These are phyloP conservation scores for Dovyalis caffra DNA, from an alignment of 345 rosid species.

Conservation along the genomic window DNA sequence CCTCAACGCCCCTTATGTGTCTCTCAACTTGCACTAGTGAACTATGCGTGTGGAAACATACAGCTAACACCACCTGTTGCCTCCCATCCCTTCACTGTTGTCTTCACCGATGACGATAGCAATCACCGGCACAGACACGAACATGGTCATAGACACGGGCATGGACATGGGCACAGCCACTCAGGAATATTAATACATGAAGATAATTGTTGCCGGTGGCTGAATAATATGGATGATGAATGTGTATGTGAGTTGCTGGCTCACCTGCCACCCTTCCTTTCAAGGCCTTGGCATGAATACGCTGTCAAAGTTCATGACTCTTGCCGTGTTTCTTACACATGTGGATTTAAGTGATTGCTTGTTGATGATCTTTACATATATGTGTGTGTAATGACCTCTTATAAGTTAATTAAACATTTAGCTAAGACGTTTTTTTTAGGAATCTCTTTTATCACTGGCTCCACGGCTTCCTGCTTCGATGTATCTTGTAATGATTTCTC, in stretches of 20 bases:
- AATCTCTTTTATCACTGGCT: too few relatives aligned
- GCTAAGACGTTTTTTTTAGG: too few relatives aligned
- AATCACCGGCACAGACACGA: too few relatives aligned
- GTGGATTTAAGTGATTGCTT: constrained; percentile 10
- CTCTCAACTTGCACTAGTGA: constrained; percentile 27
- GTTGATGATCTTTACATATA: too few relatives aligned
- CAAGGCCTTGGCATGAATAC: constrained; percentile 59
- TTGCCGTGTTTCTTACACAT: constrained; percentile 53
- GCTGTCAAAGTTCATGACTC: constrained; percentile 45
- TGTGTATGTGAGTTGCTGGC: constrained; percentile 78
- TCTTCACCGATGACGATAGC: too few relatives aligned
- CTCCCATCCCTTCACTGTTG: background rate
- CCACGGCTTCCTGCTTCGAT: too few relatives aligned
- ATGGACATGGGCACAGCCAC: too few relatives aligned
- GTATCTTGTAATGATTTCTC: too few relatives aligned
- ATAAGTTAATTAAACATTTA: too few relatives aligned
- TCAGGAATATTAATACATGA: constrained; percentile 13
- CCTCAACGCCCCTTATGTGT: constrained; percentile 16
- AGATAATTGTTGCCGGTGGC: constrained; percentile 72
- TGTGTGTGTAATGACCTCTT: too few relatives aligned
- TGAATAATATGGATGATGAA: constrained; percentile 53
- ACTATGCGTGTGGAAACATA: constrained; percentile 17
- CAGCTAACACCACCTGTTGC: background rate
- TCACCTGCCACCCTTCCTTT: constrained; percentile 65
- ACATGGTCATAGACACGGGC: too few relatives aligned